These are phyloP conservation scores for Leccinum aurantiacum DNA, from an alignment of 768 basidiomycete species.

Conservation along the genomic window DNA sequence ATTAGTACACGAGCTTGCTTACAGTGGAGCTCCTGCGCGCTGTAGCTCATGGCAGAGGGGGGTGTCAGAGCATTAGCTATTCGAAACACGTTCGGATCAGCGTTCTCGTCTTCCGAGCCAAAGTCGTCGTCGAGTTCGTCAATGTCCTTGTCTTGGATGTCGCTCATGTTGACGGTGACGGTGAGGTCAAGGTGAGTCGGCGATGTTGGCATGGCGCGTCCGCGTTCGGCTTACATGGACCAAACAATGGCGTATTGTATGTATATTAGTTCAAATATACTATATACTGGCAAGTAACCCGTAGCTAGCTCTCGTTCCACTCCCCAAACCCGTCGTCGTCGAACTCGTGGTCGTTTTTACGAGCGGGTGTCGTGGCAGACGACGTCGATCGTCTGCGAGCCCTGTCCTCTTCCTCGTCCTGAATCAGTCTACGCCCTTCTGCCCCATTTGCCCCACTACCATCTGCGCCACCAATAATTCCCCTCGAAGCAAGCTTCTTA, in stretches of 20 bases:
- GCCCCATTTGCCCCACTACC: slow-evolving; percentile 9
- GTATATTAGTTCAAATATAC: not conserved
- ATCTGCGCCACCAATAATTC: slow-evolving; percentile 16
- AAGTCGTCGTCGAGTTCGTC: slow-evolving; percentile 49
- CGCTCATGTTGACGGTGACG: slow-evolving; percentile 20
- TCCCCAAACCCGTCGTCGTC: slow-evolving; percentile 36
- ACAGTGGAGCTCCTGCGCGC: slow-evolving; percentile 51
- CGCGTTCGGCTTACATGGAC: not conserved
- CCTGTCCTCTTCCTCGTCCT: slow-evolving; percentile 35
- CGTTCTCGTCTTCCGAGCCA: slow-evolving; percentile 41
- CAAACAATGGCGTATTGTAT: not conserved
- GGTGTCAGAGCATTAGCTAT: slow-evolving; percentile 43
- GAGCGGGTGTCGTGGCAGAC: slow-evolving; percentile 37
- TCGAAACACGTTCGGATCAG: slow-evolving; percentile 42
- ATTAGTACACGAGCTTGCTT: slow-evolving; percentile 12
- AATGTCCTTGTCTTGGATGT: slow-evolving; percentile 38
- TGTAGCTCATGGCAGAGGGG: slow-evolving; percentile 40
- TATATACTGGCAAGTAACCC: not conserved
- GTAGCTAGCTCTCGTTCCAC: slow-evolving; percentile 23
- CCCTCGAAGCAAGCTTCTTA: slow-evolving; percentile 22
- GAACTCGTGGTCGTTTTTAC: slow-evolving; percentile 15
- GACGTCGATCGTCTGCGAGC: slow-evolving; percentile 36
- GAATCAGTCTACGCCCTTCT: slow-evolving; percentile 45
- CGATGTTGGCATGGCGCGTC: not conserved
- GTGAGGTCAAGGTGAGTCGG: not conserved